A percentile compares a stretch with the other conserved stretches of the same genome.
These are phyloP conservation scores for Metschnikowia aberdeeniae DNA, from an alignment of 805 yeast species.

Conservation along the genomic window DNA sequence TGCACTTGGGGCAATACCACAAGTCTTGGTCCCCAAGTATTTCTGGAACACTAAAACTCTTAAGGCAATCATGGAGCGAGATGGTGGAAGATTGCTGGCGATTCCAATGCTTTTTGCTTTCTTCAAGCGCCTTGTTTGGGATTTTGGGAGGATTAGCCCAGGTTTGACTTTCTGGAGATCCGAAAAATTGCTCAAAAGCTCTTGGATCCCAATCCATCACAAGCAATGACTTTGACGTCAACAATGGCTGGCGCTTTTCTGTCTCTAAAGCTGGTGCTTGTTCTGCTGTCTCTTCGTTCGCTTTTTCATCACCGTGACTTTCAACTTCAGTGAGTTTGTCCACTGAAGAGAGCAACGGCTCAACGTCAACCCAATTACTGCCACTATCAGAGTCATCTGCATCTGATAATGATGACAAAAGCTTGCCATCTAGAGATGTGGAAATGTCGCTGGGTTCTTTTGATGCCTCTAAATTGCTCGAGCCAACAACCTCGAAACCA, in stretches of 20 bases:
- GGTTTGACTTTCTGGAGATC: slow-evolving; percentile 43
- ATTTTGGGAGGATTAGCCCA: slow-evolving; percentile 47
- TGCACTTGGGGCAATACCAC: slow-evolving; percentile 91
- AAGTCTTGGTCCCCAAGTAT: slow-evolving; percentile 82
- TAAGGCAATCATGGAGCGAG: slow-evolving; percentile 66
- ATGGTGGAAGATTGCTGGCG: slow-evolving; percentile 44
- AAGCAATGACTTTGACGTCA: slow-evolving; percentile 24
- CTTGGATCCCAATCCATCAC: slow-evolving; percentile 67
- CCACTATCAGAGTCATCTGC: slow-evolving; percentile 32
- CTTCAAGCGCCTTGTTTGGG: slow-evolving; percentile 53
- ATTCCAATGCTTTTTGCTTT: slow-evolving; percentile 32
- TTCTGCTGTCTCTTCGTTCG: background rate
- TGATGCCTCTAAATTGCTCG: background rate
- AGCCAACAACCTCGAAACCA: slow-evolving; percentile 1
- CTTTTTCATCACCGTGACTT: background rate
- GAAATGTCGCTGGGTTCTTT: background rate
- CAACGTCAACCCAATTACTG: slow-evolving; percentile 15
- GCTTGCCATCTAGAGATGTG: background rate
- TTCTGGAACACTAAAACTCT: slow-evolving; percentile 74
- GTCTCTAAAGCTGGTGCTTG: background rate
- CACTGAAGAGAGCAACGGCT: slow-evolving; percentile 12
- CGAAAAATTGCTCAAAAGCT: slow-evolving; percentile 48
- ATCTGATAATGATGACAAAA: background rate
- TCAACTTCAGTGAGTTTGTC: slow-evolving; percentile 4
- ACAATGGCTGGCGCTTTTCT: slow-evolving; percentile 11